phyloP scores from a whole-genome alignment of 306 rosid species.

The Vigna mungo region DNA sequence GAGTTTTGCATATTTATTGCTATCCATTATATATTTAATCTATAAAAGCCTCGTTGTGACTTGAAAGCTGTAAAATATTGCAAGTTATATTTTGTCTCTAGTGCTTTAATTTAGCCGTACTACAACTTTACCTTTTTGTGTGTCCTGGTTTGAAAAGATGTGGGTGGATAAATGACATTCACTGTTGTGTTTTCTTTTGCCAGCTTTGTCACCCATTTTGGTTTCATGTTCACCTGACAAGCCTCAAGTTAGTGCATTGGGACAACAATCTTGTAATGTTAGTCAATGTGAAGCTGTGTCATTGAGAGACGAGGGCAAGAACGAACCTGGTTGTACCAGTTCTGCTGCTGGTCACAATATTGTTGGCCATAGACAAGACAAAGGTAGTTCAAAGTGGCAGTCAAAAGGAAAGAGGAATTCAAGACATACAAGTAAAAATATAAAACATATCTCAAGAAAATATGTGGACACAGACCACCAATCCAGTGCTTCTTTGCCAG shows the following conservation, averaged over 20 bases:
- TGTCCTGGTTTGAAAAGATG: constrained; percentile 22
- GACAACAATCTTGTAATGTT: constrained; percentile 60
- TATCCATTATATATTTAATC: neutral
- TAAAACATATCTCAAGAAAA: constrained; percentile 65
- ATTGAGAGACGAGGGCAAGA: constrained; percentile 54
- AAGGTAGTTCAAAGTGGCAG: constrained; percentile 92
- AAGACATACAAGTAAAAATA: constrained; percentile 67
- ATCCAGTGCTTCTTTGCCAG: constrained; percentile 54
- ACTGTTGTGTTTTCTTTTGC: constrained; percentile 45
- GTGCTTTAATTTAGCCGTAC: constrained; percentile 38
- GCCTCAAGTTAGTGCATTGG: constrained; percentile 54
- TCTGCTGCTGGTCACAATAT: constrained; percentile 56
- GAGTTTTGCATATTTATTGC: constrained; percentile 26
- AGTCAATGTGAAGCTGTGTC: constrained; percentile 55
- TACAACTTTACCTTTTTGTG: constrained; percentile 25
- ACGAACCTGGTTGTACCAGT: constrained; percentile 67
- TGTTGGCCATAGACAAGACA: constrained; percentile 58
- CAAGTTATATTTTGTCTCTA: constrained; percentile 3
- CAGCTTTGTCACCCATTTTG: constrained; percentile 59
- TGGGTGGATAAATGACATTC: constrained; percentile 37
- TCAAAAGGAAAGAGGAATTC: constrained; percentile 91
- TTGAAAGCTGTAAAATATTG: constrained; percentile 12
- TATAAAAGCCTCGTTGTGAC: neutral
- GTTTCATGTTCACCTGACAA: constrained; percentile 61
- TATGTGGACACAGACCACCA: constrained; percentile 56